Evolutionary conservation across 2,329 filamentous ascomycete genomes (phyloP), one percentile per base, ranked within the genome.

Genomic region (Fusarium nematophilum): DNA sequence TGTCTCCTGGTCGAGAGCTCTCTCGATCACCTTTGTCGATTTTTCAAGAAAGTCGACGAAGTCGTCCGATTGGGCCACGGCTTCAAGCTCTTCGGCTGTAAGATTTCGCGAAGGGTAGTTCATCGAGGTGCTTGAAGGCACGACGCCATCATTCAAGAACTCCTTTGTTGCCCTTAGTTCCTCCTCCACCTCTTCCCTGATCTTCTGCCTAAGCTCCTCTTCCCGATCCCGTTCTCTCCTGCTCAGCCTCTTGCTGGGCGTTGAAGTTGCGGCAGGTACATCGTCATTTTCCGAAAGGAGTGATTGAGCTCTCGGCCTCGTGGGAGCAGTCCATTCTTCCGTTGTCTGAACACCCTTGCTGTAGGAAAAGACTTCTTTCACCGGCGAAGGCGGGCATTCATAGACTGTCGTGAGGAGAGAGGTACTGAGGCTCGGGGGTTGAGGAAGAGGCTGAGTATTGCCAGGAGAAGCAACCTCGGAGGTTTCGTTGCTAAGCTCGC

Each of bases 261-360:
- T 86, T 30, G 85, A 80, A 27, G 82, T 81, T 11, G 80, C 79
- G 36, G 83, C 83, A 8, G 82, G 77, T 9, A 78, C 72, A 31
- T 86, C 85, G 17, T 90, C 89, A 25, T 83, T 81, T 25, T 93
- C 89, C 13, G 87, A 88, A 14, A 71, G 53, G 10, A 72, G 64
- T 13, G 76, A 78, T 23, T 75, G 72, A 11, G 75, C 70, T 57
- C 76, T 71, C 1, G 83, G 77, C 26, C 82, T 80, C 27, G 82
- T 78, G 23, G 83, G 78, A 52, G 81, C 79, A 14, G 82, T 80
- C 86, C 91, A 91, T 60, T 89, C 87, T 69, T 92, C 90, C 17
- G 90, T 87, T 13, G 95, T 97, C 76, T 99, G 96, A 17, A 98
- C 93, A 51, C 89, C 93, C 79, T 97, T 98, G 82, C 91, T 98